Conservation (phyloP, 495 filamentous ascomycete species). For the Penicillium bialowiezense region DNA sequence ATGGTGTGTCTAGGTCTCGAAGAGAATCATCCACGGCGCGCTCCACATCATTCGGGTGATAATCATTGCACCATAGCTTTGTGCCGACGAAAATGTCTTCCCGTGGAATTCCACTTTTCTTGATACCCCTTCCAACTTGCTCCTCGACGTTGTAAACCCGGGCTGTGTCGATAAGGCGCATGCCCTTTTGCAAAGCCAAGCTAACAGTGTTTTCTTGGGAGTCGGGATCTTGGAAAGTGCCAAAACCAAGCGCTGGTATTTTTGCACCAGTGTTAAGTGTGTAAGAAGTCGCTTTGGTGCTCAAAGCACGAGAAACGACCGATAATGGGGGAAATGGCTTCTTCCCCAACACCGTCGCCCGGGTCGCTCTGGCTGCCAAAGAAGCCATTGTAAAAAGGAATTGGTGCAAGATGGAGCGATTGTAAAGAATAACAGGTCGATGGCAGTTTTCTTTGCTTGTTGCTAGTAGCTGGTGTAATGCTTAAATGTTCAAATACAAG, state of each 20-base stretch:
- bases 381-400: too few relatives aligned
- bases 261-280: conserved; percentile 2
- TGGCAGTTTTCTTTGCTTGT: too few relatives aligned
- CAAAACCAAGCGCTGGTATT: conserved; percentile 1
- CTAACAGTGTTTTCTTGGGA: conserved; percentile 40
- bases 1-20: conserved; percentile 55
- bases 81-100: conserved; percentile 27
- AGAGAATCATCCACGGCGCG: conserved; percentile 57
- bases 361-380: too few relatives aligned
- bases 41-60: conserved; percentile 58
- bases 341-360: too few relatives aligned
- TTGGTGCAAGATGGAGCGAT: too few relatives aligned
- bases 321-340: too few relatives aligned
- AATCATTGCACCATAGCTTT: conserved; percentile 67
- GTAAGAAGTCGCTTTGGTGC: conserved; percentile 1
- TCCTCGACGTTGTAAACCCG: conserved; percentile 30
- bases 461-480: too few relatives aligned
- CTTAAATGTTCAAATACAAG: too few relatives aligned
- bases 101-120: conserved; percentile 43
- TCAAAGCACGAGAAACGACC: too few relatives aligned
- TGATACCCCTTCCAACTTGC: conserved; percentile 53
- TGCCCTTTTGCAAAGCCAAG: conserved; percentile 46
- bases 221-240: conserved; percentile 42
- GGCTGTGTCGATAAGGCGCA: conserved; percentile 58
- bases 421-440: too few relatives aligned